These are phyloP conservation scores for Xylaria castorea DNA, from an alignment of 495 filamentous ascomycete species.

Conservation along the genomic window DNA sequence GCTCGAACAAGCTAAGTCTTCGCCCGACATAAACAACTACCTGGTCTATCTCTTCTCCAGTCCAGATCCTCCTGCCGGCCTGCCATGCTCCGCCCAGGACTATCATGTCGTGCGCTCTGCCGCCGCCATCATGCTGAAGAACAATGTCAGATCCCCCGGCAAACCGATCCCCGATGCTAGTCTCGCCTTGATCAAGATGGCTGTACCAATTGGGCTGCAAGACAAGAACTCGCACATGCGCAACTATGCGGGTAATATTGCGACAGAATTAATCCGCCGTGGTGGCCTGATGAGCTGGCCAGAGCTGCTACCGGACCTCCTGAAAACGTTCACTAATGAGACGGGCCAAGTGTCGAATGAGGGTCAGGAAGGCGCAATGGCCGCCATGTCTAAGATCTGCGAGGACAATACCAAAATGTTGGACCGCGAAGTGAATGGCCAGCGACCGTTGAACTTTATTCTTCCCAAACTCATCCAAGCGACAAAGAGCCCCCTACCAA, in stretches of 20 bases:
- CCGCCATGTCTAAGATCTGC: conserved; percentile 90
- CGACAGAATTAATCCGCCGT: conserved; percentile 88
- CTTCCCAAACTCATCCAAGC: conserved; percentile 92
- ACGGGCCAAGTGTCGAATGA: conserved; percentile 67
- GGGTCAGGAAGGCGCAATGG: conserved; percentile 92
- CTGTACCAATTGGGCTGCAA: conserved; percentile 77
- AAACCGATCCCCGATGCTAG: conserved; percentile 73
- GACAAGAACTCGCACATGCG: conserved; percentile 84
- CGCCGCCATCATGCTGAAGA: conserved; percentile 93
- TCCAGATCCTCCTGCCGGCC: conserved; percentile 61
- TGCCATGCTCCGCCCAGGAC: conserved; percentile 62
- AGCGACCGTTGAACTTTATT: conserved; percentile 85
- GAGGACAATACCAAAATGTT: conserved; percentile 91
- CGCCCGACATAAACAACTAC: conserved; percentile 96
- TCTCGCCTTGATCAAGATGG: conserved; percentile 76
- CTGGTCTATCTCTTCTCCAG: conserved; percentile 88
- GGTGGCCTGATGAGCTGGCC: conserved; percentile 92
- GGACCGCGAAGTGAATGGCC: conserved; percentile 83
- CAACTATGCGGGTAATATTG: conserved; percentile 87
- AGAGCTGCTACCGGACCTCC: conserved; percentile 80
- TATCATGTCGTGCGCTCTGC: conserved; percentile 82
- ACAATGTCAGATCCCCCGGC: conserved; percentile 77
- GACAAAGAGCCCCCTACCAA: conserved; percentile 72
- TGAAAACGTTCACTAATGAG: conserved; percentile 76
- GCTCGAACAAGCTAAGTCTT: conserved; percentile 88